A percentile compares a stretch with the other conserved stretches of the same genome.
phyloP scores from a whole-genome alignment of 768 basidiomycete species.

The Pleurotus giganteus region DNA sequence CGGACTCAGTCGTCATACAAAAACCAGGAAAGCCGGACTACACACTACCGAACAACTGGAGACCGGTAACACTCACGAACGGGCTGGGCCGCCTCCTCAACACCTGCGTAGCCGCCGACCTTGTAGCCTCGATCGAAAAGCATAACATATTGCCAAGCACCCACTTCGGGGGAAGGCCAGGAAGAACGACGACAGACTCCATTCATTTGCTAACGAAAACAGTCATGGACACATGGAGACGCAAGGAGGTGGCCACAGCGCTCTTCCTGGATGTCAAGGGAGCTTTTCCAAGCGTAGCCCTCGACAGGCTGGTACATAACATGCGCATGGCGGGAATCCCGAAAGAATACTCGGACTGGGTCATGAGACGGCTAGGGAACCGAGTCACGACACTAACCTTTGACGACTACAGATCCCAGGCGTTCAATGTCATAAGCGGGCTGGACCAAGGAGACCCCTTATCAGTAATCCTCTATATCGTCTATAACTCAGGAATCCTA shows the following conservation, averaged over 20 bases:
- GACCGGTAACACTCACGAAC: conserved; percentile 28
- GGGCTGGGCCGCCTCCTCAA: conserved; percentile 9
- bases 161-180: conserved; percentile 30
- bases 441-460: conserved; percentile 26
- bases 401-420: conserved; percentile 23
- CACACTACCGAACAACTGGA: conserved; percentile 27
- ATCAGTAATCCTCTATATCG: conserved; percentile 23
- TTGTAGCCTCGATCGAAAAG: conserved; percentile 16
- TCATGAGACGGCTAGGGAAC: conserved; percentile 15
- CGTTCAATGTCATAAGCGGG: conserved; percentile 18
- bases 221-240: conserved; percentile 21
- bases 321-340: conserved; percentile 21
- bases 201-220: conserved; percentile 20
- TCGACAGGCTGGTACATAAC: conserved; percentile 19
- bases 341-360: conserved; percentile 13
- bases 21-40: conserved; percentile 38
- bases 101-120: conserved; percentile 12
- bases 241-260: conserved; percentile 17
- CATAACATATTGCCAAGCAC: conserved; percentile 18
- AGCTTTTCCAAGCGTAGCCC: conserved; percentile 23
- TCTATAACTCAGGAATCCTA: conserved; percentile 25
- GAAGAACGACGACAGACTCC: conserved; percentile 26
- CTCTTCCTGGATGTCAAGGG: conserved; percentile 29
- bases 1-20: conserved; percentile 24
- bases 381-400: conserved; percentile 21